Conservation (phyloP, 768 basidiomycete species). For the Xerocomellus dryophilus region DNA sequence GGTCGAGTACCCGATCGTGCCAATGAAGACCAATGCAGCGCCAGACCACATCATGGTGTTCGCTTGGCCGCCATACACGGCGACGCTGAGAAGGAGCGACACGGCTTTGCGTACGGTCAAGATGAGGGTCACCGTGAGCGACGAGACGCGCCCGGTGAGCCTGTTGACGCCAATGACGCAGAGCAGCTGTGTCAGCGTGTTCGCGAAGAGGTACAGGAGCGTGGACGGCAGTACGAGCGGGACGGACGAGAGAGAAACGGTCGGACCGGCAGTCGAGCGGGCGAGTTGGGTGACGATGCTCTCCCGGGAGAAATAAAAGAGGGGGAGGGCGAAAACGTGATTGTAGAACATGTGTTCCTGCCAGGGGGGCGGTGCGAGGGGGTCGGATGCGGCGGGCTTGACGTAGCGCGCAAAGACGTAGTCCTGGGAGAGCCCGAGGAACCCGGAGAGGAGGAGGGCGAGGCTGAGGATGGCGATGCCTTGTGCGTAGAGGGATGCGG, state of each 20-base stretch:
- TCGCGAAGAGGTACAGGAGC: constrained; percentile 62
- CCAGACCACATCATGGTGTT: constrained; percentile 62
- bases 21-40: constrained; percentile 63
- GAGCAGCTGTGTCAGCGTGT: constrained; percentile 79
- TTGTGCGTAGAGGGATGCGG: constrained; percentile 46
- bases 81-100: constrained; percentile 70
- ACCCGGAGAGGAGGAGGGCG: constrained; percentile 76
- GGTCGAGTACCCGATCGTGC: constrained; percentile 65
- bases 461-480: constrained; percentile 73
- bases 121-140: constrained; percentile 75
- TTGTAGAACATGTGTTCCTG: constrained; percentile 92
- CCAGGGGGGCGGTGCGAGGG: constrained; percentile 50
- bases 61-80: constrained; percentile 41
- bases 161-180: constrained; percentile 88
- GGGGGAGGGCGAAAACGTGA: constrained; percentile 74
- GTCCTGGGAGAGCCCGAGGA: constrained; percentile 85
- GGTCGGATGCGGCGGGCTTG: constrained; percentile 16
- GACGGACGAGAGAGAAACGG: constrained; percentile 9
- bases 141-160: constrained; percentile 71
- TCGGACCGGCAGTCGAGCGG: constrained; percentile 10
- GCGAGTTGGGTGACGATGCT: constrained; percentile 40
- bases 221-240: constrained; percentile 49
- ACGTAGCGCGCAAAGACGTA: constrained; percentile 61
- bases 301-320: constrained; percentile 62
- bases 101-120: constrained; percentile 79